Percentiles rank a stretch among this genome's conserved stretches.
phyloP scores from a whole-genome alignment of 2,329 filamentous ascomycete genomes.

The Sporothrix luriei region DNA sequence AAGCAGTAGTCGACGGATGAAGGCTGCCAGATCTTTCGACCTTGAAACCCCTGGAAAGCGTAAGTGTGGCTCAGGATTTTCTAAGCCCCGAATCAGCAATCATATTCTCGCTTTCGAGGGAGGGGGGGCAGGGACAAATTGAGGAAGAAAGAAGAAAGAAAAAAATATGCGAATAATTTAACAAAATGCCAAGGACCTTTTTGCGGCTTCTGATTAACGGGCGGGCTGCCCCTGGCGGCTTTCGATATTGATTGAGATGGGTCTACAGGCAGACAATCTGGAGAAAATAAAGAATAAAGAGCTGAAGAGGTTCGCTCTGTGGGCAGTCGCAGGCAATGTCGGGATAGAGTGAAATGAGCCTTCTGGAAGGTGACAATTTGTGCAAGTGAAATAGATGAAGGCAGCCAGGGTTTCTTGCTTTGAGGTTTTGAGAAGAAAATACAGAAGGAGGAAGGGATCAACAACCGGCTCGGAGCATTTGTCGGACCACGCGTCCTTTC shows the following conservation, averaged over 20 bases:
- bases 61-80: no score
- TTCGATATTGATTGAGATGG: slow-evolving; percentile 6
- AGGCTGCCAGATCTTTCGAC: no score
- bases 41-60: no score
- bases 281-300: neutral
- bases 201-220: neutral
- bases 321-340: neutral
- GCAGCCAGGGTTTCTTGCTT: neutral
- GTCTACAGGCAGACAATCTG: neutral
- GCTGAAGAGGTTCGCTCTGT: neutral
- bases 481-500: slow-evolving; percentile 27
- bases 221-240: slow-evolving; percentile 11
- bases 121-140: no score
- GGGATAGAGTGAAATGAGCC: slow-evolving; percentile 13
- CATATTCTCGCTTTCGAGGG: no score
- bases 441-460: neutral
- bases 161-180: no score
- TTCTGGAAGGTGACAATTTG: slow-evolving; percentile 2
- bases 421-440: neutral
- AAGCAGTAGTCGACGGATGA: no score
- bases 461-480: slow-evolving; percentile 19
- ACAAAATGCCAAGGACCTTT: slow-evolving; percentile 22
- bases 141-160: no score
- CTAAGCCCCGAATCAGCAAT: no score
- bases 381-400: neutral